Conservation (phyloP, 2,329 filamentous ascomycete genomes). For the Bretziella fagacearum region DNA sequence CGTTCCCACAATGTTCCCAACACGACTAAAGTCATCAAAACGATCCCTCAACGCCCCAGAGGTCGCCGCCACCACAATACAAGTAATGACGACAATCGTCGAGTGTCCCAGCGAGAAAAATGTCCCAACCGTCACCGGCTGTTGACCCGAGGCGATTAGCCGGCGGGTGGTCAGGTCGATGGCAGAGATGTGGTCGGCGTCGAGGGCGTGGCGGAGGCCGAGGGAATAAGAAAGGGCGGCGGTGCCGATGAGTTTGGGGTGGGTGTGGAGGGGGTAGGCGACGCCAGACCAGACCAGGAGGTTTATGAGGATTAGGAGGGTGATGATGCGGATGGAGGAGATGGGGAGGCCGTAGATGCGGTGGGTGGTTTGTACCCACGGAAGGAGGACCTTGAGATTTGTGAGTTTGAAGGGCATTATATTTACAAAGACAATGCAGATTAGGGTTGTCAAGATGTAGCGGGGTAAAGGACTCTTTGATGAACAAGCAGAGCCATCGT, state of each 20-base stretch:
- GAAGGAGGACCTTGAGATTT: constrained; percentile 5
- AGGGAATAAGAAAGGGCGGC: constrained; percentile 77
- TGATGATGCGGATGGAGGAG: constrained; percentile 30
- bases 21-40: constrained; percentile 61
- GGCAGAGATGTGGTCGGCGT: constrained; percentile 76
- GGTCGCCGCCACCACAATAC: constrained; percentile 79
- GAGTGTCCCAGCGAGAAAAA: constrained; percentile 91
- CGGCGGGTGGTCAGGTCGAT: constrained; percentile 92
- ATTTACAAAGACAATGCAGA: too few species aligned
- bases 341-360: constrained; percentile 12
- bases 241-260: constrained; percentile 52
- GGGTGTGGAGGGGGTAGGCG: constrained; percentile 35
- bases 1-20: constrained; percentile 82
- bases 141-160: constrained; percentile 68
- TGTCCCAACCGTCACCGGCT: constrained; percentile 79
- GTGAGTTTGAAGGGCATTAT: not conserved
- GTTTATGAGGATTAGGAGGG: constrained; percentile 34
- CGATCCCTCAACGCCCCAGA: constrained; percentile 64
- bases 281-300: constrained; percentile 36
- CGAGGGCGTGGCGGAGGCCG: constrained; percentile 83
- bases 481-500: too few species aligned
- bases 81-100: constrained; percentile 81
- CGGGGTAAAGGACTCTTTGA: too few species aligned
- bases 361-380: constrained; percentile 14
- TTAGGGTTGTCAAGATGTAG: too few species aligned